phyloP scores from a whole-genome alignment of 306 rosid genomes.

The Macrotyloma uniflorum region DNA sequence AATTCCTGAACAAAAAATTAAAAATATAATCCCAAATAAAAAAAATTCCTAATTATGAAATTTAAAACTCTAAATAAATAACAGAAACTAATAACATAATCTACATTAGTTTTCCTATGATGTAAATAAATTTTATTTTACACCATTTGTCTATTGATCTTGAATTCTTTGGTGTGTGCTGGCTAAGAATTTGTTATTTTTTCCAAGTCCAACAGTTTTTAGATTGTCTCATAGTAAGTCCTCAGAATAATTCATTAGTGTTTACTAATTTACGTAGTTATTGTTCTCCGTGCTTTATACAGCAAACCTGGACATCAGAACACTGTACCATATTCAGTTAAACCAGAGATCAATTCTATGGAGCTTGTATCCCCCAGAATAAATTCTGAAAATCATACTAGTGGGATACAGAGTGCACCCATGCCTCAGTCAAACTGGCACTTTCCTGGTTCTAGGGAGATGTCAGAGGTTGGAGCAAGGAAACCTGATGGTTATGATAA shows the following conservation, averaged over 20 bases:
- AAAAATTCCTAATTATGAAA: background rate
- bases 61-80: background rate
- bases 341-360: slow-evolving; percentile 61
- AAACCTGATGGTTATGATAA: slow-evolving; percentile 67
- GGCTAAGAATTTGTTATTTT: slow-evolving; percentile 25
- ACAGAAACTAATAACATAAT: background rate
- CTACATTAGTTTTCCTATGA: background rate
- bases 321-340: slow-evolving; percentile 53
- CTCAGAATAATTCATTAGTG: slow-evolving; percentile 16
- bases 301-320: slow-evolving; percentile 64
- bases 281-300: slow-evolving; percentile 39
- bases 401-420: slow-evolving; percentile 57
- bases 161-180: slow-evolving; percentile 1
- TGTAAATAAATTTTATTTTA: slow-evolving; percentile 22
- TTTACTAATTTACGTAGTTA: slow-evolving; percentile 26
- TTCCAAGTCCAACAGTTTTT: slow-evolving; percentile 10
- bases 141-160: background rate
- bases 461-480: slow-evolving; percentile 65
- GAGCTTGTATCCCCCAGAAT: slow-evolving; percentile 84
- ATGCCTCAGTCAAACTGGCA: slow-evolving; percentile 69
- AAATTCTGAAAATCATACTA: slow-evolving; percentile 60
- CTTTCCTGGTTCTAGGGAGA: slow-evolving; percentile 63
- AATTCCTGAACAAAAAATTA: background rate
- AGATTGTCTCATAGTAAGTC: slow-evolving; percentile 10
- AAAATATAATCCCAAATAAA: background rate